These are phyloP conservation scores for Selenicereus undatus DNA, from an alignment of 148 eudicot genomes.

Conservation along the genomic window DNA sequence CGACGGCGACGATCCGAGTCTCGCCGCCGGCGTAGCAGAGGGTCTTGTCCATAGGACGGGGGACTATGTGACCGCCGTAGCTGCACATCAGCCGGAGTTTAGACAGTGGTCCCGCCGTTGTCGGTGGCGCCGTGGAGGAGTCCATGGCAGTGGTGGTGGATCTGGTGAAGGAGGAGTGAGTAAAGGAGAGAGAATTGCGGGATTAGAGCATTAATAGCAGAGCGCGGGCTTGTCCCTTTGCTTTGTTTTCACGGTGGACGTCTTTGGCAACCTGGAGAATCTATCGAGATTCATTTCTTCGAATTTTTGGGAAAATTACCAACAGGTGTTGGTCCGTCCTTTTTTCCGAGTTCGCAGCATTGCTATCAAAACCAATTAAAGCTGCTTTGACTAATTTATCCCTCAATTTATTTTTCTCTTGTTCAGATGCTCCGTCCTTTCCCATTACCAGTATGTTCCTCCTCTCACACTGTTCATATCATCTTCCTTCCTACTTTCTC, in stretches of 20 bases:
- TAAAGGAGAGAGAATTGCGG: neutral
- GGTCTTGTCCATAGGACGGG: constrained; percentile 63
- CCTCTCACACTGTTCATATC: no score
- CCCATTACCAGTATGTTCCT: no score
- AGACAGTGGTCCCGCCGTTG: constrained; percentile 5
- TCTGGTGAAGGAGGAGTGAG: neutral
- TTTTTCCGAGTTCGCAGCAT: no score
- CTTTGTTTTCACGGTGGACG: neutral
- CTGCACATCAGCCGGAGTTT: constrained; percentile 81
- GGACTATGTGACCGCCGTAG: constrained; percentile 76
- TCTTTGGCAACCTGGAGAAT: neutral
- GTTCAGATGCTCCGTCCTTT: no score
- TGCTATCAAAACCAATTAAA: no score
- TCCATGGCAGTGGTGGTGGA: constrained; percentile 33
- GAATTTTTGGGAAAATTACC: neutral
- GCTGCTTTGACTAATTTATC: no score
- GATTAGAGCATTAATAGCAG: neutral
- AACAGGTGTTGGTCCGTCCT: no score
- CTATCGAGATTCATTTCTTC: neutral
- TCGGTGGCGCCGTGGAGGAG: constrained; percentile 21
- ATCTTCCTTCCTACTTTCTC: no score
- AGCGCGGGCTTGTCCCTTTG: neutral
- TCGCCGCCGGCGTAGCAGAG: constrained; percentile 85
- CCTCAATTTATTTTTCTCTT: no score
- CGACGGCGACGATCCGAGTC: constrained; percentile 67